These are phyloP conservation scores for Aspergillus persii DNA, from an alignment of 2,329 filamentous ascomycete genomes.

Conservation along the genomic window DNA sequence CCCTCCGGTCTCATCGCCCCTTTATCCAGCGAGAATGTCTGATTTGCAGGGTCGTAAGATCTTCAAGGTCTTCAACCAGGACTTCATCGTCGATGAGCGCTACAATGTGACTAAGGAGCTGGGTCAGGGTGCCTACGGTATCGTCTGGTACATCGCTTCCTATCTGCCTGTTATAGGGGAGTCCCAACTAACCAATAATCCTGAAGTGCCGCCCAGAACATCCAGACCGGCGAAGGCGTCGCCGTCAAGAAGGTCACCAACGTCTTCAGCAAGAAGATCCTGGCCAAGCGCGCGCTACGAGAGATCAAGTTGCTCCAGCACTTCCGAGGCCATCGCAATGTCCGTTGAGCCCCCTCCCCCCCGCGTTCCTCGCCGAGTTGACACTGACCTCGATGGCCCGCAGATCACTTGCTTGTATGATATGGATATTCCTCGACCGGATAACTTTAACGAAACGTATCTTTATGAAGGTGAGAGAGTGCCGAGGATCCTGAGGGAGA, in stretches of 20 bases:
- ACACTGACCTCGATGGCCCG: slow-evolving; percentile 36
- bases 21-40: slow-evolving; percentile 45
- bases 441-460: slow-evolving; percentile 99
- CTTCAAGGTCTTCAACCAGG: slow-evolving; percentile 99
- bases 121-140: slow-evolving; percentile 96
- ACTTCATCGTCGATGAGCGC: slow-evolving; percentile 96
- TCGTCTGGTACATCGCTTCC: slow-evolving; percentile 74
- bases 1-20: slow-evolving; percentile 3
- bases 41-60: slow-evolving; percentile 74
- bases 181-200: slow-evolving; percentile 7
- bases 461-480: slow-evolving; percentile 80
- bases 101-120: slow-evolving; percentile 99
- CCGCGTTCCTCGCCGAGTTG: slow-evolving; percentile 1
- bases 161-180: background rate
- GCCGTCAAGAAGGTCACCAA: slow-evolving; percentile 99
- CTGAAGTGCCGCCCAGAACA: slow-evolving; percentile 82
- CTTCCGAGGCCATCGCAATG: slow-evolving; percentile 86
- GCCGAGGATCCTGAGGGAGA: no score
- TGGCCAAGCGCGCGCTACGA: slow-evolving; percentile 93
- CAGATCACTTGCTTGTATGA: slow-evolving; percentile 99
- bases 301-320: slow-evolving; percentile 99
- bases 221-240: slow-evolving; percentile 85
- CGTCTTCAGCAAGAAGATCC: slow-evolving; percentile 99
- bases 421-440: slow-evolving; percentile 96
- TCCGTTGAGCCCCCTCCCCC: slow-evolving; percentile 45